Evolutionary conservation across 2,329 filamentous ascomycete genomes (phyloP), one percentile per base, ranked within the genome.

Genomic region (Sporothrix dimorphospora): DNA sequence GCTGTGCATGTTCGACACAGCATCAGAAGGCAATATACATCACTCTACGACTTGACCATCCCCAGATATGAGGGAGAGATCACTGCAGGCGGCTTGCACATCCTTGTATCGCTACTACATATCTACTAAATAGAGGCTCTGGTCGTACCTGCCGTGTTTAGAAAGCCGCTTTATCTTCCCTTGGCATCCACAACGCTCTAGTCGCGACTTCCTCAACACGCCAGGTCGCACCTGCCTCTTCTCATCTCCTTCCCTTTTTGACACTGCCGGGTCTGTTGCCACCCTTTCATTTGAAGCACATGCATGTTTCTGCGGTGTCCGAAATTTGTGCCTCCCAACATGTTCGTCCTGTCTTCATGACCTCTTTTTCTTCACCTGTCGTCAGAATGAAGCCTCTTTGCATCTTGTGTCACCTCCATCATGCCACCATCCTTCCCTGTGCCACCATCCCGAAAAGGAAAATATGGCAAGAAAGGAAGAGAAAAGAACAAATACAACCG

Each of bases 191-290:
- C 21, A 16, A 30, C 16, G 14, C 12, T 19, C 42, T 5, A n/a
- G 40, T 66, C 42, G 61, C 21, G 6, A 5, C 61, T 47, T 66
- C 61, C 61, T n/a, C 42, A 34, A 21, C 63, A 45, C n/a, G 63
- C 21, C 27, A 47, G 63, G 63, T 49, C 16, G 63, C 42, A 66
- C 63, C 19, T 49, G 24, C 40, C 40, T 49, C 61, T 47, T 63
- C 42, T 47, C 40, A 2, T 66, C 40, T 65, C 42, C 42, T 66
- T 66, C 61, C 61, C 16, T 49, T 30, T 66, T 24, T 19, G 42
- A 21, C 40, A 30, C 19, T 49, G 42, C 42, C 40, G 24, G 14
- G n/a, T 19, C 21, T 65, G 63, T 49, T 30, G 59, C 24, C 14
- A 49, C 63, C 63, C 57, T n/a, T 63, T 42, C 8, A 12, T 42